Conservation (phyloP, 768 basidiomycete genomes). For the Hygrocybe coccinea region DNA sequence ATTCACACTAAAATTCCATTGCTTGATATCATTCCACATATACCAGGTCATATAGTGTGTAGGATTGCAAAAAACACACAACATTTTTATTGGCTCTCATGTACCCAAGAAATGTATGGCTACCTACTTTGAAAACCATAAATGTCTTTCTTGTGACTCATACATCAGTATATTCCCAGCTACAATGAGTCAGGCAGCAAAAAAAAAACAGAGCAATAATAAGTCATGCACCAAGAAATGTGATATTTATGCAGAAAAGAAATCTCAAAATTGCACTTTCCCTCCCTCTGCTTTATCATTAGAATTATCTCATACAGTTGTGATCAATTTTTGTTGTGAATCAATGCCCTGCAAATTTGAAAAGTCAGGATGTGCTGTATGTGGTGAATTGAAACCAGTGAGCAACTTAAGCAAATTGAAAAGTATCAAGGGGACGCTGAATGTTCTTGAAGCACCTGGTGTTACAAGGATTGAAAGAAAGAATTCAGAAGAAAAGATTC, state of each 20-base stretch:
- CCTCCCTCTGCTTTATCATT: neutral
- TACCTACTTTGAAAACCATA: neutral
- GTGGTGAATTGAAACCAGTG: conserved; percentile 17
- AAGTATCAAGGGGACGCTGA: neutral
- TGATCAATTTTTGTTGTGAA: neutral
- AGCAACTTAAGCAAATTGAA: conserved; percentile 6
- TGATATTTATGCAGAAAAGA: neutral
- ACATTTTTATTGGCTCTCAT: neutral
- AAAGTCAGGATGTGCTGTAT: conserved; percentile 31
- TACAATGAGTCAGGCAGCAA: too few species aligned
- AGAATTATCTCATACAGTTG: neutral
- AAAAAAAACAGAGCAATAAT: neutral
- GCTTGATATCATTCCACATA: neutral
- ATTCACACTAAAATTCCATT: neutral
- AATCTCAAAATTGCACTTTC: neutral
- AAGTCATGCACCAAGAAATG: conserved; percentile 6
- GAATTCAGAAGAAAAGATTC: neutral
- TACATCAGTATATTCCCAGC: neutral
- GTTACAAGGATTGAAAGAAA: neutral
- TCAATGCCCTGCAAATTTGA: conserved; percentile 9
- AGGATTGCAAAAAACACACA: neutral
- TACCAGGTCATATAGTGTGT: neutral
- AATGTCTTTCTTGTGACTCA: neutral
- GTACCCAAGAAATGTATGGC: neutral
- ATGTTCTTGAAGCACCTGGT: conserved; percentile 4